phyloP scores from a whole-genome alignment of 257 asterid genomes.

The Nicotiana paniculata region DNA sequence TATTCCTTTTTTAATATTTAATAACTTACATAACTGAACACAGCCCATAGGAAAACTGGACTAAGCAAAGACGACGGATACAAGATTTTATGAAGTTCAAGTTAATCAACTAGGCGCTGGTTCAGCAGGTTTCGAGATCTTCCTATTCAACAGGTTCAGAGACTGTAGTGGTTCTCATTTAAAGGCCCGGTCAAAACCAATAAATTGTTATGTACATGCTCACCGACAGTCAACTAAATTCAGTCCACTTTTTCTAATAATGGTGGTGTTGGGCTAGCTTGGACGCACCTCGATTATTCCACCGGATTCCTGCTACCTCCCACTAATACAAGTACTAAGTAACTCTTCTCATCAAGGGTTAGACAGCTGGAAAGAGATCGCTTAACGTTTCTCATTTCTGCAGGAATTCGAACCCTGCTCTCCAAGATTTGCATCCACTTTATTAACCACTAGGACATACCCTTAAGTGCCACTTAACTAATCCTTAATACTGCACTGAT shows the following conservation, averaged over 20 bases:
- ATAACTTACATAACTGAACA: not conserved
- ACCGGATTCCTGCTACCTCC: not conserved
- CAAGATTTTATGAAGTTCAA: not conserved
- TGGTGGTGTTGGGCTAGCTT: not conserved
- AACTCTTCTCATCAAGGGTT: not conserved
- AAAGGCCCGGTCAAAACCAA: not conserved
- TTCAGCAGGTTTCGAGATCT: not conserved
- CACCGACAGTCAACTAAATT: not conserved
- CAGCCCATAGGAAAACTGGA: not conserved
- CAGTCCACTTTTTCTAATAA: not conserved
- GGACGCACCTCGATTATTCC: not conserved
- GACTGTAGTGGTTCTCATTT: not conserved
- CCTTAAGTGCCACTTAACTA: not conserved
- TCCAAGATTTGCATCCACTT: not conserved
- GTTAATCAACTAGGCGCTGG: not conserved
- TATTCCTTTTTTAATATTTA: not conserved
- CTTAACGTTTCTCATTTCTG: not conserved
- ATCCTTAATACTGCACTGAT: not conserved
- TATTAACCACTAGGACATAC: not conserved
- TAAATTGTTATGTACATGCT: not conserved
- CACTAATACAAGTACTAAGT: not conserved
- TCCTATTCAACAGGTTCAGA: not conserved
- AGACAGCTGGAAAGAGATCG: not conserved
- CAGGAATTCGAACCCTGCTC: not conserved
- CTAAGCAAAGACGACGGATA: not conserved